These are phyloP conservation scores for Pichia sp. DNA, from an alignment of 1,139 yeast genomes.

Conservation along the genomic window DNA sequence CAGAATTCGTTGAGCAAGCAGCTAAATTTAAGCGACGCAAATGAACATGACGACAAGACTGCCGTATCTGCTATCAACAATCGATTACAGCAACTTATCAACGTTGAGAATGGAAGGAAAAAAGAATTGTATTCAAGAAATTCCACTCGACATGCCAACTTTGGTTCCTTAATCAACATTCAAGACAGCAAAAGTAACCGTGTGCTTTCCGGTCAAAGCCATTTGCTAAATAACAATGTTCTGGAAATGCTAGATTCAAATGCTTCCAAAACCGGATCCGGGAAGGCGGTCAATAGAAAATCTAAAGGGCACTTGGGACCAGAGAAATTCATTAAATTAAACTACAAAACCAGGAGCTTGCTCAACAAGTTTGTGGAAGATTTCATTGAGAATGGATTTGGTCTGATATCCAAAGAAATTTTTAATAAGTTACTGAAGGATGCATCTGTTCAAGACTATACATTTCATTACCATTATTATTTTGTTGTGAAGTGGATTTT, in stretches of 20 bases:
- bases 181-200: slow-evolving; percentile 49
- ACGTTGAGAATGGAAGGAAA: slow-evolving; percentile 48
- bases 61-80: slow-evolving; percentile 3
- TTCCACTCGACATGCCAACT: slow-evolving; percentile 80
- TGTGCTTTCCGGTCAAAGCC: slow-evolving; percentile 69
- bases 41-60: neutral
- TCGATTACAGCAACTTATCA: slow-evolving; percentile 4
- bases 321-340: neutral
- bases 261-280: slow-evolving; percentile 21
- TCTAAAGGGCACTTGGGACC: neutral
- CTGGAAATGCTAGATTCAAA: slow-evolving; percentile 44
- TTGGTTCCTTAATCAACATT: slow-evolving; percentile 79
- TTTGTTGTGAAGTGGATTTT: slow-evolving; percentile 71
- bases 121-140: slow-evolving; percentile 49
- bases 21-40: slow-evolving; percentile 6
- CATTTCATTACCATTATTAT: slow-evolving; percentile 45
- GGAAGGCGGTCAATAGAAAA: slow-evolving; percentile 1
- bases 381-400: slow-evolving; percentile 73
- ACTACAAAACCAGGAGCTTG: slow-evolving; percentile 6
- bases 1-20: slow-evolving; percentile 2
- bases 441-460: slow-evolving; percentile 27
- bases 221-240: slow-evolving; percentile 21
- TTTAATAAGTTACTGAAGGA: slow-evolving; percentile 1
- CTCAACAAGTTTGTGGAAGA: slow-evolving; percentile 48
- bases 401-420: slow-evolving; percentile 50